Conservation (phyloP, 768 basidiomycete genomes). For the Erythrobasidium yunnanense region DNA sequence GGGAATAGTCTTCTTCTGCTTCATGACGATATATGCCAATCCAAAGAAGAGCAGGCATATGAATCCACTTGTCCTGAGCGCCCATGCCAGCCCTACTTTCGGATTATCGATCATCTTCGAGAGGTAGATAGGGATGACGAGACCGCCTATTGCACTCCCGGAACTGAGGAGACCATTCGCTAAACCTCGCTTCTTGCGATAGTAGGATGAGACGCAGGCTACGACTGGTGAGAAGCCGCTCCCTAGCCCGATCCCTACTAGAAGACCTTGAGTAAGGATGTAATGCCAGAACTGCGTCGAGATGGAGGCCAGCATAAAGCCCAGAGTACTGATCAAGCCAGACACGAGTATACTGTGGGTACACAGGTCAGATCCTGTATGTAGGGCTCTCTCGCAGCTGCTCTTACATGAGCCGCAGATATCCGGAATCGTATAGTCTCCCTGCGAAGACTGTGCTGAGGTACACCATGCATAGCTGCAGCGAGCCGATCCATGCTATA, state of each 20-base stretch:
- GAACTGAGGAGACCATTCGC: conserved; percentile 12
- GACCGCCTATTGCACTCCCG: conserved; percentile 12
- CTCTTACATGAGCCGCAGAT: conserved; percentile 2
- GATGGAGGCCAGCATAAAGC: conserved; percentile 23
- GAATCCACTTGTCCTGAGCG: conserved; percentile 12
- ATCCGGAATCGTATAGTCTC: conserved; percentile 5
- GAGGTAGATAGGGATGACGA: conserved; percentile 5
- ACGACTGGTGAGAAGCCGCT: conserved; percentile 6
- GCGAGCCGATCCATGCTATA: conserved; percentile 21
- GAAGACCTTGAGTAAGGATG: conserved; percentile 13
- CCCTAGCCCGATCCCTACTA: conserved; percentile 18
- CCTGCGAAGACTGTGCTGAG: conserved; percentile 6
- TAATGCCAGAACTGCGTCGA: conserved; percentile 26
- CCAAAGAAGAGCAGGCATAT: not conserved
- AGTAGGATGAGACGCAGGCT: conserved; percentile 23
- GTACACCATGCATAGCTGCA: conserved; percentile 17
- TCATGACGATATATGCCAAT: not conserved
- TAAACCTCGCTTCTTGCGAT: conserved; percentile 11
- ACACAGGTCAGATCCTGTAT: not conserved
- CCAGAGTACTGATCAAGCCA: not conserved
- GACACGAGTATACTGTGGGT: not conserved
- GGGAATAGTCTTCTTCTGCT: conserved; percentile 11
- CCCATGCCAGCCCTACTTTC: conserved; percentile 14
- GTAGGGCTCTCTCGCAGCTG: not conserved
- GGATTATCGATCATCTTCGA: conserved; percentile 17